A percentile compares a stretch with the other conserved stretches of the same genome.
phyloP scores from a whole-genome alignment of 768 basidiomycete genomes.

The Galerina marginata region DNA sequence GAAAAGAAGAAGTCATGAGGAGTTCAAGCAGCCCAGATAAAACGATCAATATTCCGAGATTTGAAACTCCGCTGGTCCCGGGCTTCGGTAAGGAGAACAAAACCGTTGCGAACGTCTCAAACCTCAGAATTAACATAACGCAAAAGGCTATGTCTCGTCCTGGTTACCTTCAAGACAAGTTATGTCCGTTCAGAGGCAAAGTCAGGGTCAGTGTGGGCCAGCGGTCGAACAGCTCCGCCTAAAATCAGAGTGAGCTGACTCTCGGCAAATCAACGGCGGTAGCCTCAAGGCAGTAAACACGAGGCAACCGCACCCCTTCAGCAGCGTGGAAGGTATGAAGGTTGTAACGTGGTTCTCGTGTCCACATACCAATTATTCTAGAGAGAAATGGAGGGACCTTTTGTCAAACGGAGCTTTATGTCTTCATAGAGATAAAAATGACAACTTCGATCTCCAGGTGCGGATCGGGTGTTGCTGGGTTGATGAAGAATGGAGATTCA shows the following conservation, averaged over 20 bases:
- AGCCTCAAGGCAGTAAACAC: conserved; percentile 25
- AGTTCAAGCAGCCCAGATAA: conserved; percentile 9
- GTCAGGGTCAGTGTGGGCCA: not conserved
- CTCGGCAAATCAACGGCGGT: conserved; percentile 5
- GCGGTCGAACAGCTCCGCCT: conserved; percentile 12
- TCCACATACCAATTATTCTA: not conserved
- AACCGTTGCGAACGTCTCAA: conserved; percentile 7
- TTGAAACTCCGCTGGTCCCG: conserved; percentile 22
- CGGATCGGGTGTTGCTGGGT: conserved; percentile 10
- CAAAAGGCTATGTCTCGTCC: not conserved
- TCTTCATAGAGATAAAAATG: not conserved
- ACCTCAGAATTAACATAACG: not conserved
- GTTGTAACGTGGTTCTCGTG: conserved; percentile 1
- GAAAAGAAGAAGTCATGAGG: conserved; percentile 16
- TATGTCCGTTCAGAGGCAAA: not conserved
- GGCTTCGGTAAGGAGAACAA: conserved; percentile 4
- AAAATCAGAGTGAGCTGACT: not conserved
- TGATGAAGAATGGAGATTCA: conserved; percentile 15
- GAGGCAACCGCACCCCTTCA: conserved; percentile 20
- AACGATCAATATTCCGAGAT: conserved; percentile 9
- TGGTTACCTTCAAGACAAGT: conserved; percentile 10
- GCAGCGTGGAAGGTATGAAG: conserved; percentile 6
- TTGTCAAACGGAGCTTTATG: conserved; percentile 1
- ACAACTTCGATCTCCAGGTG: conserved; percentile 2
- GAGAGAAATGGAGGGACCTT: conserved; percentile 6